Base-by-base conservation (phyloP, 192 early-diverging fungal genomes). In the Lobosporangium transversale region DNA sequence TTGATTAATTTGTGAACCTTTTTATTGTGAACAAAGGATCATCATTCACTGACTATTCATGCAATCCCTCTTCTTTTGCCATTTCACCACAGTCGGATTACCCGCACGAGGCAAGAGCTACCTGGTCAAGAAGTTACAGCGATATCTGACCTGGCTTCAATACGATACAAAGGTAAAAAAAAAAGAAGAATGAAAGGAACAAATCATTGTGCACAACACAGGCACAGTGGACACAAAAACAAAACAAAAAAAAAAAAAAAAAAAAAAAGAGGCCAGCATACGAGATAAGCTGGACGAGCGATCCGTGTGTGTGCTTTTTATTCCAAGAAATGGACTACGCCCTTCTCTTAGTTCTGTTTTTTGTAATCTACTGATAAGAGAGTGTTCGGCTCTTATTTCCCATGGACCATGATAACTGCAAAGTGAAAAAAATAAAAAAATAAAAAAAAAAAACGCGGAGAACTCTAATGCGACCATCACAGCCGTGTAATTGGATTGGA, bases 61-160 rank as follows among this genome's bases (percentile, higher is more conserved):
- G 18, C 44, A 30, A 23, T 31, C 4, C 43, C 47, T 27, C 14
- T 40, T 53, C 27, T 49, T 49, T 32, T 17, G 18, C 10, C 14
- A 37, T 48, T 23, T 21, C 18, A 20, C 47, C 29, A 9, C 35
- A 90, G 92, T 96, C 29, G 97, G 97, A 9, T 78, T 98, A 49
- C 97, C 97, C 30, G 97, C 96, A 7, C 83, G 96, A 49, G 97
- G 97, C 24, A 99, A 99, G 80, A 88, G 86, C 83, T 95, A 97
- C 66, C 91, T 99, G 62, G 94, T 94, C 79, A 97, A 97, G 65
- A 99, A 99, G 70, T 86, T 99, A 26, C 88, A 89, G 68, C 89
- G 95, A 47, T 99, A 95, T 85, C 79, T 93, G 79, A 90, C 86
- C 10, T 91, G 90, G 89, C 81, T 93, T 24, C 89, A 89, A 21